Conservation (phyloP, 169 alveolate genomes). For the Fabrea salina region DNA sequence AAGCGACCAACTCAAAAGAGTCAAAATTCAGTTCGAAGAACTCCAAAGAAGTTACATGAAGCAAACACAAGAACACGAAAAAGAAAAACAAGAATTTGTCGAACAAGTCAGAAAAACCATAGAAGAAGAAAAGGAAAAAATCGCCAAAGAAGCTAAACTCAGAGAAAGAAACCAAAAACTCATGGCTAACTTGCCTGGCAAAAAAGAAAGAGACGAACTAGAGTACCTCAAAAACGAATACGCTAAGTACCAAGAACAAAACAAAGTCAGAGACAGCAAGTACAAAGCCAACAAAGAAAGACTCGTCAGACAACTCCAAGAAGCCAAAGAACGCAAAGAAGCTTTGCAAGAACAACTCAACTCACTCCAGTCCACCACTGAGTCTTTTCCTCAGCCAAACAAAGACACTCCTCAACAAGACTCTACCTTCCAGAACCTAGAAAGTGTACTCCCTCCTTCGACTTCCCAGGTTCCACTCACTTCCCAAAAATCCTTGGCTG, state of each 20-base stretch:
- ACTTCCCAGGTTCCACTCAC: not conserved
- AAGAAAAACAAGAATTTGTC: not conserved
- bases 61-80: not conserved
- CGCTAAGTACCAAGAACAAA: slow-evolving; percentile 42
- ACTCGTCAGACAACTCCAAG: slow-evolving; percentile 54
- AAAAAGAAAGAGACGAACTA: slow-evolving; percentile 52
- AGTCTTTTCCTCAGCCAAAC: not conserved
- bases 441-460: not conserved
- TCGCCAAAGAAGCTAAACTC: not conserved
- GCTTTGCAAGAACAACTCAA: not conserved
- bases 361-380: not conserved
- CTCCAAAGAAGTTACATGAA: not conserved
- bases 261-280: slow-evolving; percentile 48
- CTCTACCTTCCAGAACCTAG: slow-evolving; percentile 21
- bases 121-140: not conserved
- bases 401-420: not conserved
- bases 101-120: not conserved
- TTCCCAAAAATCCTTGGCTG: slow-evolving; percentile 51
- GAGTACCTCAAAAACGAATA: slow-evolving; percentile 44
- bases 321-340: slow-evolving; percentile 22
- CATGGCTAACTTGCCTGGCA: not conserved
- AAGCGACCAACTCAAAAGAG: not conserved
- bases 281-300: slow-evolving; percentile 55
- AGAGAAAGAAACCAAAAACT: slow-evolving; percentile 17
- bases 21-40: not conserved